These are phyloP conservation scores for Agaricus sinodeliciosus DNA, from an alignment of 768 basidiomycete genomes.

Conservation along the genomic window DNA sequence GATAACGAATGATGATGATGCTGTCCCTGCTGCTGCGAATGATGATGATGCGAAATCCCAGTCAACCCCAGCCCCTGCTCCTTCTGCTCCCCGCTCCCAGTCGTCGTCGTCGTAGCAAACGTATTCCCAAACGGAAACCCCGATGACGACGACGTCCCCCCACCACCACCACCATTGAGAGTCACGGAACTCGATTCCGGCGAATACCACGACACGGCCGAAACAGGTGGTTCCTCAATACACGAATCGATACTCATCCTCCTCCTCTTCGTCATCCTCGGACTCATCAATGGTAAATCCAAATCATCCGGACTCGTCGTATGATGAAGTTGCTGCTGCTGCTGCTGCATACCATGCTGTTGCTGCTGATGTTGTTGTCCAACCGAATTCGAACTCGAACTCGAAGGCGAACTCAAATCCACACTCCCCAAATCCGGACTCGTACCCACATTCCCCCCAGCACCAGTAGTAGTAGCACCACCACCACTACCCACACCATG, in stretches of 20 bases:
- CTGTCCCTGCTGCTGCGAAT: too few species aligned
- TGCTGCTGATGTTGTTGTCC: not conserved
- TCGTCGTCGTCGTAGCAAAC: too few species aligned
- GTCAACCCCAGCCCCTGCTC: too few species aligned
- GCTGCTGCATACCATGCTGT: not conserved
- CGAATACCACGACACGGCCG: constrained; percentile 44
- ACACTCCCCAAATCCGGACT: not conserved
- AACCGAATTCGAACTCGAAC: not conserved
- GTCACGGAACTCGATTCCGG: too few species aligned
- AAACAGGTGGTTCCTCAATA: constrained; percentile 48
- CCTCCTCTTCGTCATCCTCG: constrained; percentile 57
- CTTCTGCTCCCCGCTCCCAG: too few species aligned
- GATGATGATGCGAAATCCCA: too few species aligned
- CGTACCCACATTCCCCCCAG: not conserved
- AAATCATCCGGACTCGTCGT: constrained; percentile 21
- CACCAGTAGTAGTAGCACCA: not conserved
- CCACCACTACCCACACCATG: constrained; percentile 17
- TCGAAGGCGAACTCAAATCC: not conserved
- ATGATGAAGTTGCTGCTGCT: not conserved
- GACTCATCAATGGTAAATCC: constrained; percentile 33
- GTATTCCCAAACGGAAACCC: too few species aligned
- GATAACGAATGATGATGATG: too few species aligned
- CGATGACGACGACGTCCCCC: too few species aligned
- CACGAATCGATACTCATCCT: constrained; percentile 58
- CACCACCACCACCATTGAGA: too few species aligned